Base-by-base conservation (phyloP, 139 green algal genomes). In the Closterium sp. region DNA sequence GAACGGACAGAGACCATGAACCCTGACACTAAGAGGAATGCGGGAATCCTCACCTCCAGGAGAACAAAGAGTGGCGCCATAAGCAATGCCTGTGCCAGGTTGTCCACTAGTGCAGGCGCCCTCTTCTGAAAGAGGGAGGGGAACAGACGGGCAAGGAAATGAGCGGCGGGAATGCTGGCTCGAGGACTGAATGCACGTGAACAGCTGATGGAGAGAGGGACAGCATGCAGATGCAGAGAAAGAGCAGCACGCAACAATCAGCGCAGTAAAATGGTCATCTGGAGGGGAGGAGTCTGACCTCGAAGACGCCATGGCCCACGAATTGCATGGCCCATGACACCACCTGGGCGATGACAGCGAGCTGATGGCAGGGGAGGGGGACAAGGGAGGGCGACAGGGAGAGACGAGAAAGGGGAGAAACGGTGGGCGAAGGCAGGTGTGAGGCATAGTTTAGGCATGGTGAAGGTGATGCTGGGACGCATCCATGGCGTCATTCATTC, bases 1-100 rank as follows among this genome's bases (percentile, higher is more conserved):
- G n/a, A n/a, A n/a, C n/a, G n/a, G n/a, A n/a, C n/a, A n/a, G n/a
- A n/a, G n/a, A n/a, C n/a, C n/a, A n/a, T n/a, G n/a, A 21, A 87
- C 33, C 33, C 33, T 25, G 84, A 87, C 33, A 87, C 16, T 66
- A 19, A 34, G 19, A 64, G 4, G 2, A 87, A 87, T 66, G 33
- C 33, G 25, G 33, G 33, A 34, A 84, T 32, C 31, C 55, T 89
- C 30, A 93, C 91, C 91, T 94, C 91, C 28, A 94, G 91, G 34
- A 94, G 38, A 23, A 94, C 91, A 36, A 94, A 94, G 89, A 92
- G 94, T 34, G 91, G 91, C 34, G 91, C 91, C 91, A 93, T 94
- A 10, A 94, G 55, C 32, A 94, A 34, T 33, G 91, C 84, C 43
- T 94, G 91, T 8, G 91, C 31, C 33, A 94, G 34, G 64, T 94